A percentile compares a stretch with the other conserved stretches of the same genome.
phyloP scores from a whole-genome alignment of 2,329 filamentous ascomycete genomes.

The Colletotrichum sublineola region DNA sequence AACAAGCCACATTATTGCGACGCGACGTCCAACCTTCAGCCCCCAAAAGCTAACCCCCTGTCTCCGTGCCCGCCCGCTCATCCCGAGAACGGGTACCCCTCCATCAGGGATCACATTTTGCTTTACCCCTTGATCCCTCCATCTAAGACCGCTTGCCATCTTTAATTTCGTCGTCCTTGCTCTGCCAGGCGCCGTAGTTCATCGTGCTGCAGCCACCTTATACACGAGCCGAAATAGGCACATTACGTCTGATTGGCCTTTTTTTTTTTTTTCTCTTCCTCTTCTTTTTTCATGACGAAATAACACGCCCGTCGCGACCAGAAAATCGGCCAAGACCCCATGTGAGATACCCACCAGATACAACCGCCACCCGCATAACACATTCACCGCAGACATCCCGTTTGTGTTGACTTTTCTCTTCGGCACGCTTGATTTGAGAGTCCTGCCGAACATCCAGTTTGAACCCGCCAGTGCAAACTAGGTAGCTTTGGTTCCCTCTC shows the following conservation, averaged over 20 bases:
- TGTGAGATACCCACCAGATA: conserved; percentile 28
- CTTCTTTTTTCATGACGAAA: not conserved
- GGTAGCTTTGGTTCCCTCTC: conserved; percentile 9
- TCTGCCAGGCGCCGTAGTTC: conserved; percentile 6
- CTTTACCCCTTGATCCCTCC: conserved; percentile 1
- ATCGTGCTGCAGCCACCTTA: not conserved
- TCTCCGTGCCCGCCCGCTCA: conserved; percentile 2
- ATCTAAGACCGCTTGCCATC: conserved; percentile 7
- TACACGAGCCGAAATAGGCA: not conserved
- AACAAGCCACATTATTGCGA: conserved; percentile 36
- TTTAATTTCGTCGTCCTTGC: not conserved
- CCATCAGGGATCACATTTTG: conserved; percentile 8
- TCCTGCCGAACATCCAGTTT: conserved; percentile 12
- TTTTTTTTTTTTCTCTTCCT: not conserved
- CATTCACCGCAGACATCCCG: conserved; percentile 22
- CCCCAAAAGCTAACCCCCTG: conserved; percentile 20
- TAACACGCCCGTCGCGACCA: conserved; percentile 2
- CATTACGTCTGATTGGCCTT: not conserved
- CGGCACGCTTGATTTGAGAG: conserved; percentile 23
- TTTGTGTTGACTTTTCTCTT: not conserved
- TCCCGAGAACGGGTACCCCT: conserved; percentile 22
- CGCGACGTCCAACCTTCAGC: conserved; percentile 37
- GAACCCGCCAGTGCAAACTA: conserved; percentile 18
- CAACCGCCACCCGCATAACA: conserved; percentile 12
- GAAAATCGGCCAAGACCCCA: conserved; percentile 29